Base-by-base conservation (phyloP, 1,139 yeast genomes). In the Sugiyamaella grinbergsii region DNA sequence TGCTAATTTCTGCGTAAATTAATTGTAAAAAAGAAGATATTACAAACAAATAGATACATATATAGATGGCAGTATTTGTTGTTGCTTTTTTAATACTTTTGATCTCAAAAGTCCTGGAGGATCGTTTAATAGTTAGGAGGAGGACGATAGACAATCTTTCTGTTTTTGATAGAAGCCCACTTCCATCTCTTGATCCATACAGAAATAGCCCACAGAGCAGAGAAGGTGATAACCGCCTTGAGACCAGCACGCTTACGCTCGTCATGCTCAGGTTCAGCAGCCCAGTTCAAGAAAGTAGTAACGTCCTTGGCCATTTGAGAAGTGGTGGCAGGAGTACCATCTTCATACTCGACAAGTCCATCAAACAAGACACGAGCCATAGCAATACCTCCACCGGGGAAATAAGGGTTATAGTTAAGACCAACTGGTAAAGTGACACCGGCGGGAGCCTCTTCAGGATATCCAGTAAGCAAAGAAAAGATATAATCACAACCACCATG, bases 291-390 rank as follows among this genome's bases (percentile, higher is more conserved):
- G 86, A 93, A 93, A 50, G 89, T 82, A 59, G 90, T 77, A 53
- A 93, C 98, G 73, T 93, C 98, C 81, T 93, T 93, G 65, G 99
- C 98, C 98, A 93, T 90, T 78, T 93, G 99, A 54, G 98, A 85
- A 60, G 98, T 85, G 53, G 98, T 83, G 54, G 98, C 98, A 52
- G 96, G 96, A 58, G 98, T 94, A 68, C 98, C 98, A 71, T 93
- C 98, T 71, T 93, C 98, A 74, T 84, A 93, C 78, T 93, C 99
- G 60, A 93, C 98, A 69, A 93, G 79, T 62, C 89, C 98, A 69
- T 93, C 98, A 65, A 90, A 93, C 73, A 93, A 80, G 56, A 91
- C 98, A 78, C 98, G 87, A 70, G 89, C 98, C 98, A 93, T 93
- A 67, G 97, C 98, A 78, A 93, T 91, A 46, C 97, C 80, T 62